A percentile compares a stretch with the other conserved stretches of the same genome.
These are phyloP conservation scores for Cryptosporidium parvum DNA, from an alignment of 169 alveolate species.

Conservation along the genomic window DNA sequence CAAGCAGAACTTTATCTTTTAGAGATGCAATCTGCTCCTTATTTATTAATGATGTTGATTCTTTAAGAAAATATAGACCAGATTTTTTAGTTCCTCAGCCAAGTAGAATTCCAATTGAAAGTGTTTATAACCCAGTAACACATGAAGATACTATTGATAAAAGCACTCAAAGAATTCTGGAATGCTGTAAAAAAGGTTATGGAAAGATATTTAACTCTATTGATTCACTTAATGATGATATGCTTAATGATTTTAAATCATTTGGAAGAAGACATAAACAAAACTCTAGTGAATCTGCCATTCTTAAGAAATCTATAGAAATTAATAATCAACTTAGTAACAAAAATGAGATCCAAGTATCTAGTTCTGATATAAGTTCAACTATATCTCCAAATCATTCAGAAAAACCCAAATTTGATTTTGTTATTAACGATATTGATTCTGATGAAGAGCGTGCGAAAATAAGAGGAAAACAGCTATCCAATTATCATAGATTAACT, in stretches of 20 bases:
- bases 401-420: slow-evolving; percentile 20
- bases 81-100: slow-evolving; percentile 11
- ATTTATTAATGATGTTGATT: slow-evolving; percentile 71
- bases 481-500: slow-evolving; percentile 13
- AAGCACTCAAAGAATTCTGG: slow-evolving; percentile 2
- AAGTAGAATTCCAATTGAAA: slow-evolving; percentile 32
- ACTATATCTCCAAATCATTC: background rate
- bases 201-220: slow-evolving; percentile 13
- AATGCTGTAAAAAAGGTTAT: slow-evolving; percentile 30
- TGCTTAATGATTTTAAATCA: slow-evolving; percentile 11
- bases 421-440: slow-evolving; percentile 12
- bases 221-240: slow-evolving; percentile 16
- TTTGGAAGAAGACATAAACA: slow-evolving; percentile 26
- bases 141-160: slow-evolving; percentile 21
- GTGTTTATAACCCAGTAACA: slow-evolving; percentile 18
- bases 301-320: slow-evolving; percentile 13
- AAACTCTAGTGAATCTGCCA: slow-evolving; percentile 9
- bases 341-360: background rate
- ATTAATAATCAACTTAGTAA: background rate
- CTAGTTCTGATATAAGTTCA: background rate
- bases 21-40: slow-evolving; percentile 65
- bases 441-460: slow-evolving; percentile 11
- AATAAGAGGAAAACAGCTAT: background rate
- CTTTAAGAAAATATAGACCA: slow-evolving; percentile 48
- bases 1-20: slow-evolving; percentile 61